Conservation (phyloP, 2,329 filamentous ascomycete species). For the Trichophyton mentagrophytes region DNA sequence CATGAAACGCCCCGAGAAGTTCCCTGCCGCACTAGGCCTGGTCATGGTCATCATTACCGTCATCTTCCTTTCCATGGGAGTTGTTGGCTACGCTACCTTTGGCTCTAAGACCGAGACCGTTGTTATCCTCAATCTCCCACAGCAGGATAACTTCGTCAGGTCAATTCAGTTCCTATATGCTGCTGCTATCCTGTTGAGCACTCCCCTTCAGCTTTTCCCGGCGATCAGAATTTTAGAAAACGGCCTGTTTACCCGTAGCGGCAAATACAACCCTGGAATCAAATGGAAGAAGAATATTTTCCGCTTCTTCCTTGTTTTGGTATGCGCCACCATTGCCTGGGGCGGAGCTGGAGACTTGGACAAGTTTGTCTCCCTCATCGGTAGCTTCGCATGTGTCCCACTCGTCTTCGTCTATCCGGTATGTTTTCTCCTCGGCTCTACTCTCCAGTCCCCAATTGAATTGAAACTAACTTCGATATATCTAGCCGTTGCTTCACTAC, state of each 20-base stretch:
- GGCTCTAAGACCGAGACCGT: conserved; percentile 93
- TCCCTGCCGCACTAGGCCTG: conserved; percentile 71
- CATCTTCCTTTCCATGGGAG: conserved; percentile 81
- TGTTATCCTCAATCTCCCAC: conserved; percentile 87
- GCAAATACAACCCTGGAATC: conserved; percentile 96
- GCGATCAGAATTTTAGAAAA: conserved; percentile 95
- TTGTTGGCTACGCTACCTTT: conserved; percentile 89
- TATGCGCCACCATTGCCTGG: conserved; percentile 83
- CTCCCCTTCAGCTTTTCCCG: conserved; percentile 91
- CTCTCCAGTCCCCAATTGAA: not conserved
- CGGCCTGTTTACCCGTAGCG: conserved; percentile 80
- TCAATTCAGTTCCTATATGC: conserved; percentile 94
- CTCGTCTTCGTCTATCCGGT: conserved; percentile 96
- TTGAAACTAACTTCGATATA: conserved; percentile 11
- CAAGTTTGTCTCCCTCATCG: conserved; percentile 92
- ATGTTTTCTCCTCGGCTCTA: conserved; percentile 33
- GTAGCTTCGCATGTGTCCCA: conserved; percentile 94
- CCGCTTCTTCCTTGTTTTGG: conserved; percentile 78
- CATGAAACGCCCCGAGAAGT: conserved; percentile 83
- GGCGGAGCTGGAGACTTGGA: conserved; percentile 83
- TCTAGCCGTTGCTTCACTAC: conserved; percentile 77
- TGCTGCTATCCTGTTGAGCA: conserved; percentile 90
- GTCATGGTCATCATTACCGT: conserved; percentile 95
- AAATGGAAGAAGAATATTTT: conserved; percentile 99
- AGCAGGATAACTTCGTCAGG: conserved; percentile 91